phyloP scores from a whole-genome alignment of 768 basidiomycete genomes.

The Tylopilus felleus region DNA sequence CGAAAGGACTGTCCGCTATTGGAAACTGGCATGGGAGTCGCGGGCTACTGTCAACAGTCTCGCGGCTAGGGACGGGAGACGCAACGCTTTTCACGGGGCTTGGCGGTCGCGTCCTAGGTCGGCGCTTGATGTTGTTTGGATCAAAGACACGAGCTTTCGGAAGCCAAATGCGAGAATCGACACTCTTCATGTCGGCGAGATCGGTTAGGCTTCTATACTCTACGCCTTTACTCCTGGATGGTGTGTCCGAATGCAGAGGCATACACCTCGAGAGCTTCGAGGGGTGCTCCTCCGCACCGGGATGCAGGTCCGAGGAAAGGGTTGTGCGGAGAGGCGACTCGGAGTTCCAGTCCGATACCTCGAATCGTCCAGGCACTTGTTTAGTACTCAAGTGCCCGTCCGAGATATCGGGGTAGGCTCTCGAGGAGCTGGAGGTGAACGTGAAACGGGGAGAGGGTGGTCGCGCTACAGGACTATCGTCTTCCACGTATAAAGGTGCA shows the following conservation, averaged over 20 bases:
- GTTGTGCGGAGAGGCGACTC: conserved; percentile 1
- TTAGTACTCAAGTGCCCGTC: background rate
- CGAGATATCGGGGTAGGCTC: conserved; percentile 11
- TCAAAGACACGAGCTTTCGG: conserved; percentile 25
- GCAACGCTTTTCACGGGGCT: conserved; percentile 16
- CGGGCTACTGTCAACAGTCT: background rate
- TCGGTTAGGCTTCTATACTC: conserved; percentile 20
- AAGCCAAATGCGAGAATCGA: conserved; percentile 29
- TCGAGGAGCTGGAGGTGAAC: conserved; percentile 17
- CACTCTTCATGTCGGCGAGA: conserved; percentile 5
- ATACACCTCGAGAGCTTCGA: conserved; percentile 5
- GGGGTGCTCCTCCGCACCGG: conserved; percentile 12
- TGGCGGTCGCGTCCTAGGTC: conserved; percentile 21
- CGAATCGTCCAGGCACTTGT: conserved; percentile 1
- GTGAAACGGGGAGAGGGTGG: conserved; percentile 15
- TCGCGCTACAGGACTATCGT: conserved; percentile 8
- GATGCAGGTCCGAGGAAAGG: conserved; percentile 1
- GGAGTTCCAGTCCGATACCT: conserved; percentile 6
- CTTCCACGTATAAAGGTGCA: conserved; percentile 13
- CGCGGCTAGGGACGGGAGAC: background rate
- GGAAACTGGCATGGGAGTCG: background rate
- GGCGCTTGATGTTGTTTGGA: conserved; percentile 25
- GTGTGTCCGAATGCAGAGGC: conserved; percentile 3
- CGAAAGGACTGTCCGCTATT: conserved; percentile 11
- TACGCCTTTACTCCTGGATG: conserved; percentile 16